Base-by-base conservation (phyloP, 1,139 yeast genomes). In the Trichomonascaceae sp. region DNA sequence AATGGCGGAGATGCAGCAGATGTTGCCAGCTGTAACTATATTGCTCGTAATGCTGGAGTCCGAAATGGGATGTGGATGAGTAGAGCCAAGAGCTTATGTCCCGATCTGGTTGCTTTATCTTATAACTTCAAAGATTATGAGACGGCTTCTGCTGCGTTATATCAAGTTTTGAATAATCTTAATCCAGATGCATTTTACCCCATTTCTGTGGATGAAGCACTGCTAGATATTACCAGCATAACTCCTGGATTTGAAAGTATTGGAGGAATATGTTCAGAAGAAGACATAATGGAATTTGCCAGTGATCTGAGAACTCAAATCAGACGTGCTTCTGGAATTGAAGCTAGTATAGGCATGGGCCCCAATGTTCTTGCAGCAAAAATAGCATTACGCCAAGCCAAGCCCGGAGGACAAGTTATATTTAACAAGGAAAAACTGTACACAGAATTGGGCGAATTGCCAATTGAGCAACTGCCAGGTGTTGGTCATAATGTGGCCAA, bases 11-110 rank as follows among this genome's bases (percentile, higher is more conserved):
- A 66, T 6, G 68, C 74, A 19, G 75, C 85, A 3, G 99, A 93
- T 67, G 75, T 93, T n/a, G 95, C 98, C 0, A 87, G 96, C 59
- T 90, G 97, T 66, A 93, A 91, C 66, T 93, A 93, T 66, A 83
- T 78, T 9, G 96, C 97, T 0, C 76, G 98, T 38, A 67, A 73
- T 39, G 75, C 58, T 59, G 97, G 98, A 0, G 82, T 93, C 1
- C 74, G 67, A 47, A 91, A 93, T 67, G 97, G 98, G 0, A 87
- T 86, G 95, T 91, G 97, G 97, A 77, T 87, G 1, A 72, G 80
- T 0, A 64, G 73, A 6, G 98, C 97, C 0, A 74, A 70, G 57
- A 66, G 70, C 46, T 57, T 80, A 44, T 87, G 97, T 62, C 95
- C 96, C 0, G 73, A 78, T 2, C 67, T 91, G 43, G 69, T 79